Base-by-base conservation (phyloP, 306 rosid species). In the Begonia masoniana region DNA sequence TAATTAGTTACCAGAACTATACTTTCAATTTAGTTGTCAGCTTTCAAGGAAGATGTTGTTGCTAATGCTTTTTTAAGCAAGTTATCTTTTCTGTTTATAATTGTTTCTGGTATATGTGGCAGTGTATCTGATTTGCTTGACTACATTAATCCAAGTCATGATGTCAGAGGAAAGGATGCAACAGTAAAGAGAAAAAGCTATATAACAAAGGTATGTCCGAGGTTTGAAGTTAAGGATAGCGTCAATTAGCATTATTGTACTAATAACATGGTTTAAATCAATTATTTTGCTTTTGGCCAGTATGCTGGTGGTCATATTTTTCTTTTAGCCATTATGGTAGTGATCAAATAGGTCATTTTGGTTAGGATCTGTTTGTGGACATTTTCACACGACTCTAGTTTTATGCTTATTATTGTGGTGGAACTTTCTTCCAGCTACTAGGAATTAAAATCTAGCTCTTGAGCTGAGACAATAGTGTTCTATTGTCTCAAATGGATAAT, bases 51-150 rank as follows among this genome's bases (percentile, higher is more conserved):
- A 70, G 42, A 58, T 26, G 43, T 15, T 26, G 5, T 8, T 42
- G 43, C 46, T 15, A 24, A 39, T 50, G 39, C 24, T 13, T 52
- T 55, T 43, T 42, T 15, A 49, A 5, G 7, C 51, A 13, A 51
- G 54, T 50, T 14, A 43, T 3, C 51, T 15, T 24, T 54, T 49
- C 21, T 59, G 35, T 39, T 52, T 49, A 42, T 55, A 43, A 50
- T 59, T 56, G 52, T 49, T 41, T 9, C 58, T 51, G 6, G 36
- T 14, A 59, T 66, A 66, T 58, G 59, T 76, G 62, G 64, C 82
- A 91, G 97, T 60, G 97, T 91, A 53, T 91, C 97, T 6, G 97
- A 91, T 72, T 76, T 91, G 78, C 97, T 91, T 43, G 97, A 91
- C 78, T 91, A 91, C 73, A 91, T 91, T 50, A 85, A 71, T 74